These are phyloP conservation scores for Penicillium sp. DNA, from an alignment of 2,329 filamentous ascomycete species.

Conservation along the genomic window DNA sequence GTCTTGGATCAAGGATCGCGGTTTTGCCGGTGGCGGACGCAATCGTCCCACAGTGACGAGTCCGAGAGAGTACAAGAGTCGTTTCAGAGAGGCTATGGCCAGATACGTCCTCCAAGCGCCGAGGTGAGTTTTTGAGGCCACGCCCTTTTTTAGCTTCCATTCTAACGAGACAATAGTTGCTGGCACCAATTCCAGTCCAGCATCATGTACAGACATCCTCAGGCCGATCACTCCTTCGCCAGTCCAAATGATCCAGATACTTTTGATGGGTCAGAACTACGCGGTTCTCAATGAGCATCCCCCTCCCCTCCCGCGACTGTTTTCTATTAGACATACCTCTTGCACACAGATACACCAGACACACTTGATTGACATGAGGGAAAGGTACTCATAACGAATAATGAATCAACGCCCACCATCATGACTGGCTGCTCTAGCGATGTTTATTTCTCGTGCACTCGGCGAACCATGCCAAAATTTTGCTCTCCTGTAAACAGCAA, in stretches of 20 bases:
- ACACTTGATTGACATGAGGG: too few relatives aligned
- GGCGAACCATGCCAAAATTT: too few relatives aligned
- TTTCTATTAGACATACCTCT: too few relatives aligned
- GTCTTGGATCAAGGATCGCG: conserved; percentile 97
- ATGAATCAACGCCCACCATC: too few relatives aligned
- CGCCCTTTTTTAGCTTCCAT: neutral
- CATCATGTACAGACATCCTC: conserved; percentile 25
- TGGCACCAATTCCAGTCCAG: conserved; percentile 43
- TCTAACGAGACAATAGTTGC: conserved; percentile 28
- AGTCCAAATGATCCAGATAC: conserved; percentile 19
- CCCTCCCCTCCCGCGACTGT: too few relatives aligned
- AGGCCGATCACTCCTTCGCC: conserved; percentile 22
- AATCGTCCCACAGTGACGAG: conserved; percentile 89
- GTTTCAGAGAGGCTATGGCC: conserved; percentile 95
- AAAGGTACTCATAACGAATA: too few relatives aligned
- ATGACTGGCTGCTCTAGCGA: neutral
- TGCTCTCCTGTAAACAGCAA: too few relatives aligned
- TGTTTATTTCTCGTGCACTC: neutral
- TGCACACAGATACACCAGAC: too few relatives aligned
- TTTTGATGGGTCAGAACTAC: conserved; percentile 14
- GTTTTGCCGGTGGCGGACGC: conserved; percentile 71
- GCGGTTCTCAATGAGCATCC: conserved; percentile 4
- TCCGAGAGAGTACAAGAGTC: conserved; percentile 93
- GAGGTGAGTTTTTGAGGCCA: conserved; percentile 31
- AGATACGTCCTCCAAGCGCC: conserved; percentile 59